Percentiles rank a stretch among this genome's conserved stretches.
Conservation (phyloP, 139 green algal genomes). For the Volvox africanus region DNA sequence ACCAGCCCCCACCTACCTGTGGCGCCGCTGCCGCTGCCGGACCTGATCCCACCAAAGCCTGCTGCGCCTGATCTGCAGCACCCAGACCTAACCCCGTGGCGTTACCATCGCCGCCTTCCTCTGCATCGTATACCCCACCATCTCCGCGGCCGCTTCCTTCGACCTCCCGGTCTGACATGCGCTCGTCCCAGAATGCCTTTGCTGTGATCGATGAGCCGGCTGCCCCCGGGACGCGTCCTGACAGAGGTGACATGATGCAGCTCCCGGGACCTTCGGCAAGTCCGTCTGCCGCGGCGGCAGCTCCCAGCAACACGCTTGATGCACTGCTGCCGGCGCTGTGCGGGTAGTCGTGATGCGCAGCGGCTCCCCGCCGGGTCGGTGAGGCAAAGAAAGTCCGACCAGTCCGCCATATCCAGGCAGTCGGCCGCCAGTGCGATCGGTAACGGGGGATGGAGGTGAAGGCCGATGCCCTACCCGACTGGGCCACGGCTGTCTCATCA, state of each 20-base stretch:
- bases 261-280: not conserved
- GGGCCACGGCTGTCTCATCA: not conserved
- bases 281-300: not conserved
- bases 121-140: slow-evolving; percentile 8
- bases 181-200: not conserved
- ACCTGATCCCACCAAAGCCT: not conserved
- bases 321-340: not conserved
- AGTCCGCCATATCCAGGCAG: not conserved
- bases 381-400: not conserved
- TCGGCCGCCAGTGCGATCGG: not conserved
- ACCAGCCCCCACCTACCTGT: not conserved
- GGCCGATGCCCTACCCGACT: not conserved
- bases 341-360: not conserved
- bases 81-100: not conserved
- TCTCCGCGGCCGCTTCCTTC: not conserved
- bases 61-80: not conserved
- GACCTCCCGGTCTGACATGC: not conserved
- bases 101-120: not conserved
- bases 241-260: not conserved
- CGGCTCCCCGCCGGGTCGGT: not conserved
- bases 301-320: not conserved
- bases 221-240: not conserved
- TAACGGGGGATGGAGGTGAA: not conserved
- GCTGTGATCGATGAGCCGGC: not conserved
- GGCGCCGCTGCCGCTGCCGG: not conserved